Evolutionary conservation across 2,329 filamentous ascomycete genomes (phyloP), one percentile per base, ranked within the genome.

Genomic region (Colletotrichum nymphaeae): DNA sequence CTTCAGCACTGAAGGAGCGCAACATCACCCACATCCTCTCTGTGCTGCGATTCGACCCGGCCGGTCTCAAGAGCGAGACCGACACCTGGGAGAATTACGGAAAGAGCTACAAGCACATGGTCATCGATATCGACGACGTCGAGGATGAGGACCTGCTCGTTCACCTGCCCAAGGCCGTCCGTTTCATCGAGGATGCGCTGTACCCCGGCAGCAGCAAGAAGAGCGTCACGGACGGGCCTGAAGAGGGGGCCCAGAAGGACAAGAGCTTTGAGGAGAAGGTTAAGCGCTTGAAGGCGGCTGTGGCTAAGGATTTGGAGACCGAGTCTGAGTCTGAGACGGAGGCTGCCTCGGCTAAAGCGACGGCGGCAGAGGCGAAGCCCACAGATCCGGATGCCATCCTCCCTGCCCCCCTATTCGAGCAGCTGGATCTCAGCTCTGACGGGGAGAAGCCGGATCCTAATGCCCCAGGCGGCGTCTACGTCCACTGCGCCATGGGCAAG

Each of bases 1-100:
- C 92, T 74, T 88, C 92, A 67, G 88, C 92, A 46, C 87, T 98
- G 62, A 85, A 89, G 76, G 89, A 93, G 75, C 90, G 91, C 76
- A 91, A 92, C 76, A 95, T 99, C 81, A 97, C 95, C 3, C 95
- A 98, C 83, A 90, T 98, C 35, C 87, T 98, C n/a, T 97, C 95
- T 5, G 93, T 97, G 53, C 83, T 96, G 73, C 89, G 90, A 59
- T 88, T 93, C 77, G 79, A 82, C 69, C 80, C 80, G 0, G 76
- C 78, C 32, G 80, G 77, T 72, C 83, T 90, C 78, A 86, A 88
- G 72, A 83, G 88, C 49, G 85, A 88, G 83, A 85, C 78, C 67
- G 79, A 77, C 88, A 53, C 92, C 90, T 84, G 83, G 79, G 81
- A 86, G 22, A 85, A 86, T 63, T 85, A 83, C 75, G 87, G 86